Evolutionary conservation across 2,329 filamentous ascomycete genomes (phyloP).

Genomic region (Truncatella angustata): DNA sequence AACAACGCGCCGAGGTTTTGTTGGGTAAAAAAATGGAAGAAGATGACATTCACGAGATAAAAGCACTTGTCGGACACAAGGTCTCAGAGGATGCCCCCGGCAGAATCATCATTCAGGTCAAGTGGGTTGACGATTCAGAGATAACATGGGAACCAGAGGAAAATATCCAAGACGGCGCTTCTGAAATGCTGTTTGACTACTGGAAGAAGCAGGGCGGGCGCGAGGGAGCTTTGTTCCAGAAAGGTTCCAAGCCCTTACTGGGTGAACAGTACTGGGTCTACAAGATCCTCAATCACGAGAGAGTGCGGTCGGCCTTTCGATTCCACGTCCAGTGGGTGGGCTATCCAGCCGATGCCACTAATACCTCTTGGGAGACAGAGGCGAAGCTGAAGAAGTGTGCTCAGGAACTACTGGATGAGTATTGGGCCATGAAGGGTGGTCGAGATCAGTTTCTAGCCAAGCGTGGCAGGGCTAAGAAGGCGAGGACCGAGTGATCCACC

Average conservation of each 20-base stretch:
- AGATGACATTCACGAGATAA: conserved; percentile 19
- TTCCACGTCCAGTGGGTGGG: conserved; percentile 33
- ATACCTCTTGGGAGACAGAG: conserved; percentile 29
- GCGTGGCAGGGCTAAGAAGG: conserved; percentile 26
- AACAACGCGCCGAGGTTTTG: background rate
- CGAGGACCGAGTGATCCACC: conserved; percentile 11
- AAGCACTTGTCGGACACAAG: conserved; percentile 24
- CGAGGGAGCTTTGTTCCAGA: conserved; percentile 23
- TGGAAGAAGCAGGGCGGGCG: conserved; percentile 32
- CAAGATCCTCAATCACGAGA: conserved; percentile 26
- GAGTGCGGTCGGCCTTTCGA: conserved; percentile 23
- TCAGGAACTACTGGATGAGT: conserved; percentile 21
- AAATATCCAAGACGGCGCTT: conserved; percentile 32
- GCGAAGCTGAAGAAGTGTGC: conserved; percentile 25
- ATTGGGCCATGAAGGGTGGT: conserved; percentile 28
- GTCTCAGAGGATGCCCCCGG: conserved; percentile 15
- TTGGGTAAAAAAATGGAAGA: background rate
- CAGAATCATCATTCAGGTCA: conserved; percentile 27
- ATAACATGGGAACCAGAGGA: conserved; percentile 32
- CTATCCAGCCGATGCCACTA: conserved; percentile 22
- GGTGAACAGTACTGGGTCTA: conserved; percentile 27
- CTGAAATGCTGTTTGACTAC: conserved; percentile 30
- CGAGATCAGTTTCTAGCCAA: conserved; percentile 22
- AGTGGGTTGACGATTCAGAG: conserved; percentile 27
- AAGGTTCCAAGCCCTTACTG: conserved; percentile 19